These are phyloP conservation scores for Pseudocohnilembus persalinus DNA, from an alignment of 169 alveolate genomes.

Conservation along the genomic window DNA sequence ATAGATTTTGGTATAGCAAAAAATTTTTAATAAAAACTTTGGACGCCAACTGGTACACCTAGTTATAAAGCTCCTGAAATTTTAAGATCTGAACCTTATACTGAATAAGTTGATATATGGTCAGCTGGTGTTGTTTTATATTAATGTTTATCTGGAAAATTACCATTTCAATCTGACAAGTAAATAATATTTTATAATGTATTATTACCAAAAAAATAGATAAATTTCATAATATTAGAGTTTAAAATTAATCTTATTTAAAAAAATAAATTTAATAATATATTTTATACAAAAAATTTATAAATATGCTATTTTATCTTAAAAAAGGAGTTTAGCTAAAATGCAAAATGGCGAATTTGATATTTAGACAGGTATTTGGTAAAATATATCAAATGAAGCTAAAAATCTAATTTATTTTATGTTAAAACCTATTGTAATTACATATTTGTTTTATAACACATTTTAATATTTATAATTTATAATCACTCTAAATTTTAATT, in stretches of 20 bases:
- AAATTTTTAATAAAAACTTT: slow-evolving; percentile 16
- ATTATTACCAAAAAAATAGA: too few relatives aligned
- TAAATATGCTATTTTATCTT: too few relatives aligned
- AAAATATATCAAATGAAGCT: background rate
- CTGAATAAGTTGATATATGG: slow-evolving; percentile 25
- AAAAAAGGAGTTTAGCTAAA: too few relatives aligned
- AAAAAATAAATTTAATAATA: too few relatives aligned
- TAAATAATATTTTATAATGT: too few relatives aligned
- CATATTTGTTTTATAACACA: too few relatives aligned
- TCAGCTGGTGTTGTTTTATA: slow-evolving; percentile 4
- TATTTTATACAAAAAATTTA: too few relatives aligned
- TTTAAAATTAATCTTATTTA: background rate
- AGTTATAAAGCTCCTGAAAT: slow-evolving; percentile 61
- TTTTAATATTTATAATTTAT: too few relatives aligned
- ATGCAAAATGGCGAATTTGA: background rate
- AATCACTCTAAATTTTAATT: too few relatives aligned
- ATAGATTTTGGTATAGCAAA: slow-evolving; percentile 5
- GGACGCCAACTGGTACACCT: slow-evolving; percentile 53
- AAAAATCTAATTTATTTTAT: too few relatives aligned
- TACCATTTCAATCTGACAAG: background rate
- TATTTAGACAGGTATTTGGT: background rate
- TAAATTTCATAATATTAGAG: too few relatives aligned
- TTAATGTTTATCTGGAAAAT: background rate
- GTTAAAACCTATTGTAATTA: background rate
- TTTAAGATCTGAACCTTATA: slow-evolving; percentile 24